These are phyloP conservation scores for Candida labiduridarum DNA, from an alignment of 1,139 yeast species.

Conservation along the genomic window DNA sequence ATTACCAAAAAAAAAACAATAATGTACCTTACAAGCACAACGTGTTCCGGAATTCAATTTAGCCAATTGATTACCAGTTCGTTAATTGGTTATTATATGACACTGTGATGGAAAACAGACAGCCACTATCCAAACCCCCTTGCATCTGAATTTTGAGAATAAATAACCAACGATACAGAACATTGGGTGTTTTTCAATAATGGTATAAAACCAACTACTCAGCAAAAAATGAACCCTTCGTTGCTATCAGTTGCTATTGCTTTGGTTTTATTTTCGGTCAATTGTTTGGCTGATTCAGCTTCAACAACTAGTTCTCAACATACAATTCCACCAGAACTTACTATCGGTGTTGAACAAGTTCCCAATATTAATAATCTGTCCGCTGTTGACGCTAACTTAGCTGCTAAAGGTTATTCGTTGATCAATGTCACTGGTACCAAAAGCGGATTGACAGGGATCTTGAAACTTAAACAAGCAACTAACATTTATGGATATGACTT, in stretches of 20 bases:
- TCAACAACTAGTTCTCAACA: slow-evolving; percentile 7
- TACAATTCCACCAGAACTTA: slow-evolving; percentile 19
- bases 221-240: background rate
- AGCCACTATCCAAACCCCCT: too few relatives aligned
- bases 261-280: background rate
- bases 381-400: slow-evolving; percentile 29
- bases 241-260: background rate
- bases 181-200: too few relatives aligned
- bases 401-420: slow-evolving; percentile 28
- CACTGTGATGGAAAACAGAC: too few relatives aligned
- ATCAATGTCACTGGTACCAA: slow-evolving; percentile 18
- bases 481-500: slow-evolving; percentile 35
- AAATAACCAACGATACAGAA: too few relatives aligned
- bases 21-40: too few relatives aligned
- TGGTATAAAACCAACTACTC: background rate
- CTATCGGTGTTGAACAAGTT: slow-evolving; percentile 23
- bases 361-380: slow-evolving; percentile 27
- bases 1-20: too few relatives aligned
- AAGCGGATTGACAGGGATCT: slow-evolving; percentile 25
- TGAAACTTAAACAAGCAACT: slow-evolving; percentile 25
- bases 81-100: too few relatives aligned
- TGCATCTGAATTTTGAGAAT: too few relatives aligned
- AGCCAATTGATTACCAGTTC: too few relatives aligned
- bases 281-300: background rate
- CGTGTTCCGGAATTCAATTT: too few relatives aligned